Conservation (phyloP, 192 early-diverging fungal genomes). For the Podila epicladia region DNA sequence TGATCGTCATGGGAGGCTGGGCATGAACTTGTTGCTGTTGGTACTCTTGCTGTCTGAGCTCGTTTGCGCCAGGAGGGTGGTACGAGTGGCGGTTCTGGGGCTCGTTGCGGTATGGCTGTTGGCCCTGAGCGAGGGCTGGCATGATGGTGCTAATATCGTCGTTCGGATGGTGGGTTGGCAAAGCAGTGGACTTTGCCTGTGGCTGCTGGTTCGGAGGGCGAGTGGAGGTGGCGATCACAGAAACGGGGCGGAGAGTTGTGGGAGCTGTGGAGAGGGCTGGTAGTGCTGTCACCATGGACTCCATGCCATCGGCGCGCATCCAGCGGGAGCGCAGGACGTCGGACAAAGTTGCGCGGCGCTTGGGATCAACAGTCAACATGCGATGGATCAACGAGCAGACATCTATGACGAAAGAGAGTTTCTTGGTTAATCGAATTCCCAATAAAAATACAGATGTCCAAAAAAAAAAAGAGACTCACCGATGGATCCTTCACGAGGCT, state of each 20-base stretch:
- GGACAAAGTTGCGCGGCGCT: constrained; percentile 63
- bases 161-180: constrained; percentile 36
- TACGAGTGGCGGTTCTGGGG: constrained; percentile 34
- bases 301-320: constrained; percentile 51
- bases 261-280: constrained; percentile 30
- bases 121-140: background rate
- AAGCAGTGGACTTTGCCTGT: constrained; percentile 17
- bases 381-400: constrained; percentile 59
- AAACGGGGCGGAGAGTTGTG: constrained; percentile 13
- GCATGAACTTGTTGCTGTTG: background rate
- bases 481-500: constrained; percentile 53
- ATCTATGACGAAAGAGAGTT: constrained; percentile 28
- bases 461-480: background rate
- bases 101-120: constrained; percentile 1
- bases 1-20: constrained; percentile 2
- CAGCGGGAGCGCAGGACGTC: constrained; percentile 65
- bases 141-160: constrained; percentile 39
- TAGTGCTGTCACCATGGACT: constrained; percentile 18
- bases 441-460: background rate
- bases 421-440: background rate
- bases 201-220: constrained; percentile 11
- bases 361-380: constrained; percentile 62
- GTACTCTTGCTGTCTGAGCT: constrained; percentile 4
- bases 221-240: constrained; percentile 1
- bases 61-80: constrained; percentile 27